These are phyloP conservation scores for Rhodofomes roseus DNA, from an alignment of 1,284 basidiomycete genomes.

Conservation along the genomic window DNA sequence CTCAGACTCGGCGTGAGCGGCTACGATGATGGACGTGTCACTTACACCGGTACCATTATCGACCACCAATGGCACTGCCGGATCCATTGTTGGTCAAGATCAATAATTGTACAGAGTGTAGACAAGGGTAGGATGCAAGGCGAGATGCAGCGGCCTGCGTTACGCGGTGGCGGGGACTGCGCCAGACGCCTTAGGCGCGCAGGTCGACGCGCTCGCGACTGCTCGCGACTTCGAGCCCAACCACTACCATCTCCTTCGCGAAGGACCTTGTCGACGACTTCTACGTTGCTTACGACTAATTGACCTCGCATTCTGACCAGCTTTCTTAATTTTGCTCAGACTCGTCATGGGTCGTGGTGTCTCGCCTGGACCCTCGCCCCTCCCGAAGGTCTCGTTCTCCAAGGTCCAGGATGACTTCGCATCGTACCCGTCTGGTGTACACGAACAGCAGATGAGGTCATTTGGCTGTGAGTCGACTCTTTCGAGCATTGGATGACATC, in stretches of 20 bases:
- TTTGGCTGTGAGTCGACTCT: slow-evolving; percentile 29
- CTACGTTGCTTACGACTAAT: no score
- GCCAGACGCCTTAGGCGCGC: background rate
- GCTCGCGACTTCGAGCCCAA: background rate
- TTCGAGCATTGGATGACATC: background rate
- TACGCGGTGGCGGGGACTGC: slow-evolving; percentile 1
- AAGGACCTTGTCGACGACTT: background rate
- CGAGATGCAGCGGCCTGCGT: background rate
- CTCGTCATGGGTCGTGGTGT: slow-evolving; percentile 32
- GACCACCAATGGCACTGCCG: slow-evolving; percentile 80
- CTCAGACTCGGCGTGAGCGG: background rate
- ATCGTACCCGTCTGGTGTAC: slow-evolving; percentile 38
- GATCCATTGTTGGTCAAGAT: slow-evolving; percentile 46
- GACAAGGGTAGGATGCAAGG: background rate
- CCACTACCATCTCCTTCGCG: background rate
- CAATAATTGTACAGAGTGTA: slow-evolving; percentile 10
- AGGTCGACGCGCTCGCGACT: background rate
- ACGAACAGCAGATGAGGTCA: slow-evolving; percentile 26
- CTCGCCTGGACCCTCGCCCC: slow-evolving; percentile 32
- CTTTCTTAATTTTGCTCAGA: background rate
- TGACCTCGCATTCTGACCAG: background rate
- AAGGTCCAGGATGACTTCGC: slow-evolving; percentile 56
- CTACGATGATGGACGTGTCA: slow-evolving; percentile 14
- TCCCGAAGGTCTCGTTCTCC: slow-evolving; percentile 62
- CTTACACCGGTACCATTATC: slow-evolving; percentile 97